phyloP scores from a whole-genome alignment of 108 stramenopile species.

The Hondaea fermentalgiana region DNA sequence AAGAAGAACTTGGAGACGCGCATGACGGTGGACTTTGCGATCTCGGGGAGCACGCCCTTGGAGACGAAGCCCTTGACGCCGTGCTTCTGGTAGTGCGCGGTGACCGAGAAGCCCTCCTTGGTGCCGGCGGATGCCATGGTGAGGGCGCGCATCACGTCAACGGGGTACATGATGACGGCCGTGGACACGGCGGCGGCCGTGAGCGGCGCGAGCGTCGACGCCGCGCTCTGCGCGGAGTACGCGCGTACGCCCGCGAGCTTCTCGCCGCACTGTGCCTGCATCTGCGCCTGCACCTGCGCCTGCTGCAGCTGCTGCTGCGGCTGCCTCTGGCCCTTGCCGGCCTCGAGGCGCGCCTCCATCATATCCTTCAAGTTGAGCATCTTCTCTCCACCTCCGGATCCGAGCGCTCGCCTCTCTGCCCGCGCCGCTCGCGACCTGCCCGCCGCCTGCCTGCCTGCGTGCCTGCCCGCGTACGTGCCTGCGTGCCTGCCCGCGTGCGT shows the following conservation, averaged over 20 bases:
- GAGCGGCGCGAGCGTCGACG: not conserved
- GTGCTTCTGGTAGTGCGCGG: not conserved
- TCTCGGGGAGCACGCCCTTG: constrained; percentile 14
- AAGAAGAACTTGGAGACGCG: constrained; percentile 18
- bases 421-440: too few relatives aligned
- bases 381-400: too few relatives aligned
- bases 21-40: constrained; percentile 8
- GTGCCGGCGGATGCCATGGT: constrained; percentile 11
- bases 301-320: too few relatives aligned
- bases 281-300: not conserved
- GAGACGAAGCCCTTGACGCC: not conserved
- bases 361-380: too few relatives aligned
- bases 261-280: not conserved
- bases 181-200: not conserved
- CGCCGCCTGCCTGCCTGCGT: too few relatives aligned
- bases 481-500: too few relatives aligned
- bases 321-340: too few relatives aligned
- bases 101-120: not conserved
- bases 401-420: too few relatives aligned
- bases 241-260: not conserved
- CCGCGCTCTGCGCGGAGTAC: not conserved
- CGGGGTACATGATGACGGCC: not conserved
- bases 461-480: too few relatives aligned
- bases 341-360: too few relatives aligned
- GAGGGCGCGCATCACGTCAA: constrained; percentile 15